Evolutionary conservation across 1,284 basidiomycete genomes (phyloP), one percentile per base, ranked within the genome.

Genomic region (Boletus hoseneyae): DNA sequence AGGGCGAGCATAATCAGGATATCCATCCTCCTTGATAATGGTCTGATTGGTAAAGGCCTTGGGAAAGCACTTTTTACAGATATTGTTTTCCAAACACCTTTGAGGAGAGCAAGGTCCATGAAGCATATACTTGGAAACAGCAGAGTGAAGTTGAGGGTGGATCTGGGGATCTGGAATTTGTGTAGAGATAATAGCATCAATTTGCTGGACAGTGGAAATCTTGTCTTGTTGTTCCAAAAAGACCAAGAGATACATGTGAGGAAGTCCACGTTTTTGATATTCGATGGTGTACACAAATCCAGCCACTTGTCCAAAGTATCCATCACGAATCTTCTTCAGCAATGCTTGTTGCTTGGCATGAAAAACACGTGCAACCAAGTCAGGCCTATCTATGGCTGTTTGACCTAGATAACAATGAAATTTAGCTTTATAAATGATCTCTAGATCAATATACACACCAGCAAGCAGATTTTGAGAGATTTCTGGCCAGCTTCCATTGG

Each of bases 291-390:
- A 55, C 0, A 57, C 52, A 34, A 47, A 45, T 3, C 47, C 47
- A 40, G 47, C 52, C 21, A 54, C 33, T 0, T 30, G 0, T 10
- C 39, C 52, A 57, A 43, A 57, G 33, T 54, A 54, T 1, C 48
- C 56, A 49, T 49, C 21, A 5, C 1, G 1, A n/a, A 61, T 47
- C 3, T 39, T 47, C 0, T 74, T 57, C 0, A 79, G 15, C 0
- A 78, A 39, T 0, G 63, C 67, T 4, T 70, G 55, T 34, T 66
- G 67, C 48, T 77, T 78, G 36, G 70, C 30, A 19, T 73, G 30
- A 50, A 82, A 82, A 1, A 79, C 73, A 3, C 65, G 43, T 1
- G 71, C 58, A 3, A 79, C 69, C 36, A 82, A 53, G 36, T 80
- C 75, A 29, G 76, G 77, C 1, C 70, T 52, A 50, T 81, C 76